These are phyloP conservation scores for Bryum argenteum DNA, from an alignment of 225 moss, liverwort and hornwort species.

Conservation along the genomic window DNA sequence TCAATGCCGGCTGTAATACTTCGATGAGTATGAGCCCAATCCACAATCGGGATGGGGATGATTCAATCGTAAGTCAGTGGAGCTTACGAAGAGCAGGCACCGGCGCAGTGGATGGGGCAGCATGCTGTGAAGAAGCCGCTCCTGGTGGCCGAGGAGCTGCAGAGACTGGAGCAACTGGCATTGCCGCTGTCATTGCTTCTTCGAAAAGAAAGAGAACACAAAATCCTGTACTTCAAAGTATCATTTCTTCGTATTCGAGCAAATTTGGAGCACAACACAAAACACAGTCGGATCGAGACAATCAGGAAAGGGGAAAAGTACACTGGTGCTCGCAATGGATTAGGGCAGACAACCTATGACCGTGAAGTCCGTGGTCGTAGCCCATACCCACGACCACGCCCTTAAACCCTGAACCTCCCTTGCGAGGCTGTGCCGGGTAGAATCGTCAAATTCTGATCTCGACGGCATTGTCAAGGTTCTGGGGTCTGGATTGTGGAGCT, in stretches of 20 bases:
- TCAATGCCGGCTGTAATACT: conserved; percentile 4
- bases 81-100: conserved; percentile 47
- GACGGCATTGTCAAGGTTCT: neutral
- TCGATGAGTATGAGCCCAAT: neutral
- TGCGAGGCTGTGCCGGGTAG: neutral
- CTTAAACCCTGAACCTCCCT: conserved; percentile 23
- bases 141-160: conserved; percentile 47
- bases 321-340: neutral
- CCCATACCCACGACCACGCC: conserved; percentile 1
- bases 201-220: neutral
- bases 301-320: neutral
- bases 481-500: neutral
- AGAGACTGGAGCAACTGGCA: conserved; percentile 61
- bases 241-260: neutral
- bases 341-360: conserved; percentile 27
- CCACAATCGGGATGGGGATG: too few relatives aligned
- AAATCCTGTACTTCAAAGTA: neutral
- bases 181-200: conserved; percentile 52
- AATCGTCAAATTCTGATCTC: neutral
- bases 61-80: neutral
- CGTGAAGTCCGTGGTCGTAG: conserved; percentile 19
- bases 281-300: neutral
- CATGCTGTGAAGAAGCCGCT: conserved; percentile 26
- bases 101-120: conserved; percentile 30
- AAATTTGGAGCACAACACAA: neutral